Base-by-base conservation (phyloP, 2,329 filamentous ascomycete species). In the Pseudocercospora pini-densiflorae region DNA sequence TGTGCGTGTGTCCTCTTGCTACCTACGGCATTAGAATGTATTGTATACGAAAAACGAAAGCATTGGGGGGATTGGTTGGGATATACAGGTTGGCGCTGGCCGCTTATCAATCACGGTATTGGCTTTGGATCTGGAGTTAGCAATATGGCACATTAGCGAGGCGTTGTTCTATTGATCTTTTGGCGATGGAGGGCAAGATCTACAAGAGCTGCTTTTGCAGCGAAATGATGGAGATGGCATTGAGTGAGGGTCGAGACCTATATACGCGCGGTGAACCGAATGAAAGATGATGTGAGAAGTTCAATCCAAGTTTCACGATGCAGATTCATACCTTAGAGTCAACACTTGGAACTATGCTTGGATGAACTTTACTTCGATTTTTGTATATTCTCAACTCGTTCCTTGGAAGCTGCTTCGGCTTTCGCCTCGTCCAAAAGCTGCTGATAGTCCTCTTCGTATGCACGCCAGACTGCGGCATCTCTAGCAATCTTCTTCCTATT, bases 381-480 rank as follows among this genome's bases (percentile, higher is more conserved):
- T 19, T 43, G 29, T 43, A 43, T 58, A 6, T 43, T 43, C 31
- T 58, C n/a, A 9, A 58, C 31, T 43, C 55, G 31, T 21, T 36
- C 55, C 19, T 43, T 36, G 5, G 55, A 58, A 14, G 55, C 59
- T 51, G 24, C 59, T 49, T 61, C 45, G n/a, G 21, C 45, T 21
- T 47, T 49, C 3, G 45, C 40, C 21, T 66, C 60, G 21, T 61
- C 61, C 14, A 63, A 45, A 6, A 67, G 47, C 24, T 61, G 60
- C 47, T 71, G 64, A 45, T 68, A 71, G 43, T 71, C 69, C 31
- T 71, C 55, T 59, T 69, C 66, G 53, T 71, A 71, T n/a, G 64
- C 60, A 4, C 63, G 51, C 90, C 90, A 92, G 65, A 88, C 86
- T 21, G 90, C 89, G 74, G 87, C 85, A 69, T 93, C 89, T 36